Conservation (phyloP, 768 basidiomycete species). For the Daedaleopsis nitida region DNA sequence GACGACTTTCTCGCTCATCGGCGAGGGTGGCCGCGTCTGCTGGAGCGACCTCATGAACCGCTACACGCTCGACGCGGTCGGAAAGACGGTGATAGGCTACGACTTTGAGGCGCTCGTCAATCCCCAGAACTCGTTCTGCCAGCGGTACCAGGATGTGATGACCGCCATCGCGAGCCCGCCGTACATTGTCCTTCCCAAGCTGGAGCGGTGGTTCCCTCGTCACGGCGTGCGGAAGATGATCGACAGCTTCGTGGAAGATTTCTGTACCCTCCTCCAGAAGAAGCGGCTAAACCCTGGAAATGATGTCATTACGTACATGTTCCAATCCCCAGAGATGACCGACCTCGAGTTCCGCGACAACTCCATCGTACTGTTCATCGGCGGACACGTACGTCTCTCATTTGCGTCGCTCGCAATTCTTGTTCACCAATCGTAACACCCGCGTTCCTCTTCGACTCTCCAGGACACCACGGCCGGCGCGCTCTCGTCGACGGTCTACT, state of each 20-base stretch:
- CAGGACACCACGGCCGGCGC: constrained; percentile 44
- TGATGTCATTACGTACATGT: constrained; percentile 17
- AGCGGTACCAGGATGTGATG: constrained; percentile 16
- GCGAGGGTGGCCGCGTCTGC: constrained; percentile 30
- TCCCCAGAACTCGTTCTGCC: constrained; percentile 14
- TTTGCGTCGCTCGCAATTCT: background rate
- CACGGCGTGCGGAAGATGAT: constrained; percentile 6
- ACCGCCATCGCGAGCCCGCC: constrained; percentile 9
- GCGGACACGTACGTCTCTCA: constrained; percentile 37
- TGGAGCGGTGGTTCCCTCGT: constrained; percentile 12
- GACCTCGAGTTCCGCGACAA: constrained; percentile 37
- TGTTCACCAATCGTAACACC: background rate
- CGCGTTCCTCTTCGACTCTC: background rate
- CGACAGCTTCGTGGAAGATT: constrained; percentile 8
- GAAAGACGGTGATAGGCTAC: constrained; percentile 16
- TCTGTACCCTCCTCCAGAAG: constrained; percentile 5
- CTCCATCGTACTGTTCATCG: constrained; percentile 41
- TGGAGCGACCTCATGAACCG: constrained; percentile 29
- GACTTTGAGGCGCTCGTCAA: constrained; percentile 19
- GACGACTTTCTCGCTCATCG: constrained; percentile 36
- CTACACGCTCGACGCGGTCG: constrained; percentile 20
- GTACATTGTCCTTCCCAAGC: constrained; percentile 13
- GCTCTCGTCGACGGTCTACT: constrained; percentile 39
- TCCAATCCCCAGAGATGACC: constrained; percentile 21
- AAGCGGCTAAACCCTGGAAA: constrained; percentile 12